Conservation (phyloP, 768 basidiomycete species). For the Amanita exitialis region DNA sequence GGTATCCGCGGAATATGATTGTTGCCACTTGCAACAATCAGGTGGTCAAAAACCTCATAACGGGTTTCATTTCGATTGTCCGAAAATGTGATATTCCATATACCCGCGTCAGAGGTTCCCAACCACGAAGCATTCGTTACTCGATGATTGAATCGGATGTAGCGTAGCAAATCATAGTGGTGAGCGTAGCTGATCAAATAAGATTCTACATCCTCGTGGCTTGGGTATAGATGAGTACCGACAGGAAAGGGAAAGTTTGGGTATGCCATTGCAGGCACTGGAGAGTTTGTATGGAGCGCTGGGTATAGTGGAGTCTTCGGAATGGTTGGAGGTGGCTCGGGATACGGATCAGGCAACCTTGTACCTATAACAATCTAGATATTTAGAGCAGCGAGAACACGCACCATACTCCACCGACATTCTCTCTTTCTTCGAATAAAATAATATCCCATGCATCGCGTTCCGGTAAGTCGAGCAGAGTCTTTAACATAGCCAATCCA, state of each 20-base stretch:
- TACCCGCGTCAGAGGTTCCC: neutral
- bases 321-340: constrained; percentile 29
- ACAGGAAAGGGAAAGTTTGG: constrained; percentile 42
- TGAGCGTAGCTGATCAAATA: constrained; percentile 27
- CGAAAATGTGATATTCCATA: neutral
- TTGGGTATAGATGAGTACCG: constrained; percentile 39
- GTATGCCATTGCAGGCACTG: constrained; percentile 48
- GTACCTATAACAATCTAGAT: neutral
- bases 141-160: neutral
- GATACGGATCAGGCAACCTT: constrained; percentile 24
- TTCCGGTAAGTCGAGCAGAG: constrained; percentile 35
- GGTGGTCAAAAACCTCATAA: constrained; percentile 33
- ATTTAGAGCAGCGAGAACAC: constrained; percentile 2
- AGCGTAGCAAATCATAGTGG: neutral
- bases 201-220: constrained; percentile 30
- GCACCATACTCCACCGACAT: constrained; percentile 49
- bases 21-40: constrained; percentile 45
- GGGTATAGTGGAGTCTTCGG: constrained; percentile 51
- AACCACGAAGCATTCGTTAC: neutral
- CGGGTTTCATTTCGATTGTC: constrained; percentile 5
- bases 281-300: constrained; percentile 41
- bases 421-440: constrained; percentile 41
- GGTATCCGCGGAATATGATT: constrained; percentile 41
- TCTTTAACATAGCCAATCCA: constrained; percentile 43
- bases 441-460: constrained; percentile 35